A percentile compares a stretch with the other conserved stretches of the same genome.
These are phyloP conservation scores for Iberis amara DNA, from an alignment of 441 rosid species.

Conservation along the genomic window DNA sequence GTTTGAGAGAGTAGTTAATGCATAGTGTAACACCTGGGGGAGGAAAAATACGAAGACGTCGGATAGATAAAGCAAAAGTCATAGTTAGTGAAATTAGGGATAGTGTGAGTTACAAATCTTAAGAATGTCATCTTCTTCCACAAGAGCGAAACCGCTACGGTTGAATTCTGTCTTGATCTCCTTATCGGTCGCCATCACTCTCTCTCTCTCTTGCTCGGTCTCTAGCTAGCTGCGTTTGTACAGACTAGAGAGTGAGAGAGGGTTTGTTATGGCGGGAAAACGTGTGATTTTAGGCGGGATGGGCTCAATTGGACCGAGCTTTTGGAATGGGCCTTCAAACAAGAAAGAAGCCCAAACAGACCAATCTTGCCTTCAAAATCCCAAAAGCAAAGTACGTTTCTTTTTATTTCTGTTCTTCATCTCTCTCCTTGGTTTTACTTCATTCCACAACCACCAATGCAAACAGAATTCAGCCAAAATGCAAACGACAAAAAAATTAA, in stretches of 20 bases:
- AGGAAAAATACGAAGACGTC: not conserved
- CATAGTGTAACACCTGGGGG: constrained; percentile 68
- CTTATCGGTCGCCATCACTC: constrained; percentile 48
- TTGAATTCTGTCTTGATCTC: constrained; percentile 64
- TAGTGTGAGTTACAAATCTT: constrained; percentile 40
- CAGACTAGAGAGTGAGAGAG: not conserved
- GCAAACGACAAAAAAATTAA: constrained; percentile 6
- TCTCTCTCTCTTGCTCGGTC: constrained; percentile 30
- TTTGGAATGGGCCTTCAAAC: constrained; percentile 9
- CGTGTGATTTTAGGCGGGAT: constrained; percentile 24
- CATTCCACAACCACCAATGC: too few relatives aligned
- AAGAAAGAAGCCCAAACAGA: not conserved
- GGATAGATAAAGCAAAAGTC: constrained; percentile 1
- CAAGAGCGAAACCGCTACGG: constrained; percentile 51
- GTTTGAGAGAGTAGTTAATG: constrained; percentile 59
- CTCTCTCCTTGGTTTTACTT: too few relatives aligned
- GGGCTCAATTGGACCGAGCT: not conserved
- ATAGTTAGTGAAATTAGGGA: constrained; percentile 11
- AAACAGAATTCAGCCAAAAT: too few relatives aligned
- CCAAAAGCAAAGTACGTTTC: too few relatives aligned
- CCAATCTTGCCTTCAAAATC: too few relatives aligned
- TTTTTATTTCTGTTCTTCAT: too few relatives aligned
- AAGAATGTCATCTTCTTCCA: constrained; percentile 62
- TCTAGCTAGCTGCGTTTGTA: constrained; percentile 28
- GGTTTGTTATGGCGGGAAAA: constrained; percentile 48